Evolutionary conservation across 257 asterid genomes (phyloP), one percentile per base, ranked within the genome.

Genomic region (Galeopsis tetrahit): DNA sequence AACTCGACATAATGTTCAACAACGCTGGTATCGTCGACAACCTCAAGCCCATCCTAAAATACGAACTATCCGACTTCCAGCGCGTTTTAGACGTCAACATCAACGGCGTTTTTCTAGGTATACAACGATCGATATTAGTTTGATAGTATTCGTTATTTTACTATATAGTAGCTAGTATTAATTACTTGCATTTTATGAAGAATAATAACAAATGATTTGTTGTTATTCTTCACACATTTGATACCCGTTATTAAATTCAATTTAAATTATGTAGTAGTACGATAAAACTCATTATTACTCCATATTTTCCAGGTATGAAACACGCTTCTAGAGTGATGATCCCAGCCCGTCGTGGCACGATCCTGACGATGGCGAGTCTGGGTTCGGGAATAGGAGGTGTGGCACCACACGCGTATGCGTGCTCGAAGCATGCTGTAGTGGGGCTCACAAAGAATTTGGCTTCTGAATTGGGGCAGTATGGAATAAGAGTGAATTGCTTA

Each of bases 1-100:
- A 82, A 48, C 82, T 89, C 0, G 93, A 89, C 80, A 87, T 87
- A 48, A 81, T 89, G 83, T 74, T 83, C 82, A 84, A 82, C 80
- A 89, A 81, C 21, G 93, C 96, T 0, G 93, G 91, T 4, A 81
- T 76, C 2, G 11, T 43, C 0, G 89, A 77, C 0, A 9, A 32
- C 0, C 75, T 17, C 71, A 71, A 66, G 49, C 43, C 88, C 9
- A 79, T 85, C 57, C 43, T 60, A 2, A 86, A 83, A 39, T 56
- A 15, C 52, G 63, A 60, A 0, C 52, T 42, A 5, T 9, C 67
- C 1, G 87, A 82, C 36, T 88, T 88, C 15, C 85, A 86, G 10
- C 82, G 86, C 2, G 90, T 85, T 0, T 14, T 88, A 0, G 65
- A 58, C 3, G 6, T 81, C 1, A 83, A 88, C 2, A 73, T 85